Evolutionary conservation across 176 grass and related monocot species (phyloP), one percentile per base, ranked within the genome.

Genomic region (Alopecurus myosuroides): DNA sequence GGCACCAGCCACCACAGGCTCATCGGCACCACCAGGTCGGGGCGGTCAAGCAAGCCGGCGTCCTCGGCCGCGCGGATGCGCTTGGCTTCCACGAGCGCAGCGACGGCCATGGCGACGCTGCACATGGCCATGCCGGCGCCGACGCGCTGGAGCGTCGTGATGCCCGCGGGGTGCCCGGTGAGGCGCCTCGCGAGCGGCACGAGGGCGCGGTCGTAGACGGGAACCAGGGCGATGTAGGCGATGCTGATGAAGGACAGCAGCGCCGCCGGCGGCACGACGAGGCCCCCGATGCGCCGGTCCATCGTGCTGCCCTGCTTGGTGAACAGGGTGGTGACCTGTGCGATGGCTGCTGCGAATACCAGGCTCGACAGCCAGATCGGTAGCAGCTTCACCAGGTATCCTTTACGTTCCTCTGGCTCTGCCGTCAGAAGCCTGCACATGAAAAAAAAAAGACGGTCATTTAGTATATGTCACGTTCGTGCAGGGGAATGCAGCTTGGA

Each of bases 1-100:
- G 90, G 95, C 48, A 94, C 65, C 88, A 97, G 36, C 95, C 92
- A 94, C 95, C 90, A 94, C 11, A 97, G 64, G 52, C 86, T 93
- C 92, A 94, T 94, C 15, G 92, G 95, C 67, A 93, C 56, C 18
- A 70, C 25, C 26, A 67, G 61, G n/a, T 78, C 66, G 9, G 92
- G 89, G 18, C 15, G 46, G 80, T 94, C 88, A 1, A 81, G 9
- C 63, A 92, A 40, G 46, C 90, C 86, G 9, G 64, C 91, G 14
- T 92, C 90, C 33, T 5, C 22, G 2, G 92, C 92, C 11, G 37
- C 57, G 4, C 71, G 15, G 79, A 97, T 90, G 48, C 92, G 77
- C 70, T 36, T 89, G 45, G 41, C 84, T 26, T 97, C 95, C 22
- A 93, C 90, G 76, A 94, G 61, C 23, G 86, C 95, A 9, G 92